phyloP scores from a whole-genome alignment of 2,329 filamentous ascomycete species.

The Aspergillus tubingensis region DNA sequence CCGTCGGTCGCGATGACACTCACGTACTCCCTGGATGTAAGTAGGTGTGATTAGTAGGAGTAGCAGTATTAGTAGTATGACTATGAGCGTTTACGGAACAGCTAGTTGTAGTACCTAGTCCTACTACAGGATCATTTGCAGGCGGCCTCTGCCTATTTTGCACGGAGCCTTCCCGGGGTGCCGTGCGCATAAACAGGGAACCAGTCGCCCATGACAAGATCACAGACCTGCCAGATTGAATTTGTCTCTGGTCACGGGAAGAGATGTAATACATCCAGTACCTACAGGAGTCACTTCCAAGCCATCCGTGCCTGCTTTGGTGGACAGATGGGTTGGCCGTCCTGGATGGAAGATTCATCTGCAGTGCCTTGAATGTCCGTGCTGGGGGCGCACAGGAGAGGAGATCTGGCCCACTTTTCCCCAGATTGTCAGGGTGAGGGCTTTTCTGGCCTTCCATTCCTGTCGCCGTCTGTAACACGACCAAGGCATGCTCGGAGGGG shows the following conservation, averaged over 20 bases:
- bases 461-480: neutral
- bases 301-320: neutral
- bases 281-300: slow-evolving; percentile 1
- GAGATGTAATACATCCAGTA: neutral
- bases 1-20: neutral
- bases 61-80: neutral
- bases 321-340: neutral
- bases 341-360: slow-evolving; percentile 2
- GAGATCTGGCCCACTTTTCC: slow-evolving; percentile 28
- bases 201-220: neutral
- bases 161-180: neutral
- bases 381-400: slow-evolving; percentile 15
- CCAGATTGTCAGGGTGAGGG: slow-evolving; percentile 22
- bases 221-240: neutral
- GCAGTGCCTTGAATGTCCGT: slow-evolving; percentile 18
- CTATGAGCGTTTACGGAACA: too few species aligned
- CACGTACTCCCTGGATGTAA: too few species aligned
- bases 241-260: neutral
- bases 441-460: neutral
- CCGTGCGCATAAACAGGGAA: neutral
- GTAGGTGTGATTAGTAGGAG: neutral
- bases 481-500: neutral
- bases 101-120: too few species aligned
- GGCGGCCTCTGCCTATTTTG: too few species aligned
- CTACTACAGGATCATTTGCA: too few species aligned